These are phyloP conservation scores for Ascochyta clinopodiicola DNA, from an alignment of 2,329 filamentous ascomycete genomes.

Conservation along the genomic window DNA sequence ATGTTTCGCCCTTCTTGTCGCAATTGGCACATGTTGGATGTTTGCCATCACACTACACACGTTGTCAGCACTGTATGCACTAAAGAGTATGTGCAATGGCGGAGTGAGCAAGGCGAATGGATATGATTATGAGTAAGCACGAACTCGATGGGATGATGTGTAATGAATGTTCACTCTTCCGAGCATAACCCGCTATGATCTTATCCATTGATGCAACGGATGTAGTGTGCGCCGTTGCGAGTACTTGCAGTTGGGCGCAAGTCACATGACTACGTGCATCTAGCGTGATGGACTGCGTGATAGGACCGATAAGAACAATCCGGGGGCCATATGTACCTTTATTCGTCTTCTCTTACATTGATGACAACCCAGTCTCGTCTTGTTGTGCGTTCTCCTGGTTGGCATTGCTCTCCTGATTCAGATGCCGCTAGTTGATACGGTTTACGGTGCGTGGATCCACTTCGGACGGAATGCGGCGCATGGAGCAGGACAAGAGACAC, in stretches of 20 bases:
- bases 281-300: neutral
- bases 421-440: conserved; percentile 10
- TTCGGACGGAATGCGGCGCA: conserved; percentile 7
- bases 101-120: neutral
- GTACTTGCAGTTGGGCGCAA: neutral
- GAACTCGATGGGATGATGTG: neutral
- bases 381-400: conserved; percentile 44
- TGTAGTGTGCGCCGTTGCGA: neutral
- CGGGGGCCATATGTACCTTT: conserved; percentile 29
- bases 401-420: conserved; percentile 10
- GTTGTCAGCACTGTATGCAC: conserved; percentile 19
- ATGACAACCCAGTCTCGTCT: conserved; percentile 44
- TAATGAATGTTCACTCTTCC: neutral
- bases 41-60: conserved; percentile 40
- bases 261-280: neutral
- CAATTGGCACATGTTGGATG: conserved; percentile 45
- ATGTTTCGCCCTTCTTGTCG: conserved; percentile 39
- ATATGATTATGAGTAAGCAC: neutral
- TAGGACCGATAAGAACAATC: neutral
- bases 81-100: neutral
- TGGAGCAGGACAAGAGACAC: conserved; percentile 4
- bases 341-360: conserved; percentile 47
- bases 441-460: conserved; percentile 13
- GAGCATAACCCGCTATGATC: neutral
- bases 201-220: neutral